Evolutionary conservation across 768 basidiomycete species (phyloP).

Genomic region (Boletus pseudopeckii): DNA sequence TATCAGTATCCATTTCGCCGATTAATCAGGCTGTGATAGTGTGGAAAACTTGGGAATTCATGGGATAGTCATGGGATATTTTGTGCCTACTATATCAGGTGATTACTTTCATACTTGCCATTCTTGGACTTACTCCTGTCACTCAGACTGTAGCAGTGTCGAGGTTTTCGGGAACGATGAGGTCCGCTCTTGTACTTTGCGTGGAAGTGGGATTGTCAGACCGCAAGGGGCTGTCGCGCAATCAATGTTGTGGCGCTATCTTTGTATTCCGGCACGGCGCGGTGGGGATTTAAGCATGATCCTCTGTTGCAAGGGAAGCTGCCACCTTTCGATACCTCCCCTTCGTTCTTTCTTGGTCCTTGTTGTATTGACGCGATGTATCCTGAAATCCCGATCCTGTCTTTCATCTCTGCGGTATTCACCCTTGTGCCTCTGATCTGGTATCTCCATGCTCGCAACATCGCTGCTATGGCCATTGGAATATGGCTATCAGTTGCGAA

Average conservation of each 20-base stretch:
- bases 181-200: slow-evolving; percentile 25
- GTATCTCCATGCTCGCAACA: slow-evolving; percentile 40
- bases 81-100: slow-evolving; percentile 28
- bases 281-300: slow-evolving; percentile 15
- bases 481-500: slow-evolving; percentile 50
- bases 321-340: slow-evolving; percentile 14
- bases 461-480: slow-evolving; percentile 47
- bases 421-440: slow-evolving; percentile 40
- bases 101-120: slow-evolving; percentile 28
- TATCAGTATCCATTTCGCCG: slow-evolving; percentile 14
- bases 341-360: slow-evolving; percentile 8
- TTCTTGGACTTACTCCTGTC: slow-evolving; percentile 20
- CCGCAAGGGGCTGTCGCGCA: slow-evolving; percentile 1
- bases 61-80: neutral
- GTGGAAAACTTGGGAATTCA: neutral
- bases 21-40: neutral
- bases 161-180: slow-evolving; percentile 1
- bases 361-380: slow-evolving; percentile 19
- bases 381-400: slow-evolving; percentile 37
- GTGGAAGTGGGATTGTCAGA: slow-evolving; percentile 21
- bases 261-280: slow-evolving; percentile 18
- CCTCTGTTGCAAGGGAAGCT: neutral
- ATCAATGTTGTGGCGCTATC: slow-evolving; percentile 1
- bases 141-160: neutral
- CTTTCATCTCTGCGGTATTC: slow-evolving; percentile 43